These are phyloP conservation scores for Mallotus repandus DNA, from an alignment of 441 rosid species.

Conservation along the genomic window DNA sequence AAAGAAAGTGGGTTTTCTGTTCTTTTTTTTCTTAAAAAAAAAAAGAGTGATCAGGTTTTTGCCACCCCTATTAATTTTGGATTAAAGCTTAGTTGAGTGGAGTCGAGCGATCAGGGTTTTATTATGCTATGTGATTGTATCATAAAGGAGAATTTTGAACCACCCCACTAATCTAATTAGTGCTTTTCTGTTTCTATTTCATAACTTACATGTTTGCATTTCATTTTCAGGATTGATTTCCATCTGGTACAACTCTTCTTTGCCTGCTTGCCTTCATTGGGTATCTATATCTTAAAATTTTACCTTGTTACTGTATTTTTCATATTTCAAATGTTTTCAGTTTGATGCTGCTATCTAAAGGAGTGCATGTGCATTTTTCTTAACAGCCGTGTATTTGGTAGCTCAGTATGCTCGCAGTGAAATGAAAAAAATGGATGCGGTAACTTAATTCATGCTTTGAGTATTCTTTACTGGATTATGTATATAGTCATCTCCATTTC, in stretches of 20 bases:
- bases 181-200: not conserved
- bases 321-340: slow-evolving; percentile 18
- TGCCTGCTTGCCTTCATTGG: slow-evolving; percentile 87
- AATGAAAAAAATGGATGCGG: slow-evolving; percentile 83
- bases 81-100: not conserved
- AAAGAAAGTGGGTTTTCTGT: not conserved
- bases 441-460: slow-evolving; percentile 28
- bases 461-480: not conserved
- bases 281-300: slow-evolving; percentile 39
- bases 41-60: no score
- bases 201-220: slow-evolving; percentile 24
- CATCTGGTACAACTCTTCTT: slow-evolving; percentile 93
- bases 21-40: no score
- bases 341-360: slow-evolving; percentile 31
- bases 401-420: slow-evolving; percentile 79
- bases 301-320: slow-evolving; percentile 11
- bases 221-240: slow-evolving; percentile 73
- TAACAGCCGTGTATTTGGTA: slow-evolving; percentile 78
- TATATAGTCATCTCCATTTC: not conserved
- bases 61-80: no score
- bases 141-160: no score
- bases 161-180: not conserved
- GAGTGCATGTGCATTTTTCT: slow-evolving; percentile 12
- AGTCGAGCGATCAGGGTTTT: not conserved
- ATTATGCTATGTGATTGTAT: not conserved